A percentile compares a stretch with the other conserved stretches of the same genome.
These are phyloP conservation scores for Ogataea minuta DNA, from an alignment of 805 yeast species.

Conservation along the genomic window DNA sequence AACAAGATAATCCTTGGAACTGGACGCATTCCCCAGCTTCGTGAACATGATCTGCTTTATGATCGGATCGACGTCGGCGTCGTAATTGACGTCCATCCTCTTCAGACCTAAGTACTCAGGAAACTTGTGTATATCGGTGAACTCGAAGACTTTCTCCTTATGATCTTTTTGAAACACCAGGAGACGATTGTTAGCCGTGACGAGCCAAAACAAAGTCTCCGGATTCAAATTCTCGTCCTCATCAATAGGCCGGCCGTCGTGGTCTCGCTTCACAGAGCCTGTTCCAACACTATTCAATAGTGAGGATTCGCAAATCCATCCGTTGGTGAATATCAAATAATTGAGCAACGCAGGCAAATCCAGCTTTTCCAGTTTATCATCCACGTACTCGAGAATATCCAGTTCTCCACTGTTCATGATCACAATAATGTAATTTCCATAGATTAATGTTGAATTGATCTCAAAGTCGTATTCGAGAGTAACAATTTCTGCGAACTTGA, in stretches of 20 bases:
- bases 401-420: constrained; percentile 72
- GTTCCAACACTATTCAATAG: constrained; percentile 43
- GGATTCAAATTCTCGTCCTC: constrained; percentile 24
- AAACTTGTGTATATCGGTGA: constrained; percentile 47
- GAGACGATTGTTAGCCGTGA: constrained; percentile 74
- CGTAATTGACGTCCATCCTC: constrained; percentile 46
- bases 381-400: constrained; percentile 46
- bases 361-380: constrained; percentile 26
- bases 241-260: constrained; percentile 24
- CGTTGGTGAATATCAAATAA: constrained; percentile 58
- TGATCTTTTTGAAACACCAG: constrained; percentile 59
- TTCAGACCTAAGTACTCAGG: constrained; percentile 43
- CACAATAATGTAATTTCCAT: constrained; percentile 61
- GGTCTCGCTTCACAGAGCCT: constrained; percentile 26
- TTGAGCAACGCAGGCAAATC: constrained; percentile 36
- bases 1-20: constrained; percentile 61
- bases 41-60: constrained; percentile 66
- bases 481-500: constrained; percentile 52
- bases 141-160: constrained; percentile 51
- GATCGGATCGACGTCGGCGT: constrained; percentile 66
- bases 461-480: constrained; percentile 56
- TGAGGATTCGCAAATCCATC: constrained; percentile 55
- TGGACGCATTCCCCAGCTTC: constrained; percentile 57
- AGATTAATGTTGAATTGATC: constrained; percentile 59
- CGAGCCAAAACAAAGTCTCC: constrained; percentile 55